phyloP scores from a whole-genome alignment of 371 early-diverging fungal genomes.

The Neoconidiobolus thromboides region DNA sequence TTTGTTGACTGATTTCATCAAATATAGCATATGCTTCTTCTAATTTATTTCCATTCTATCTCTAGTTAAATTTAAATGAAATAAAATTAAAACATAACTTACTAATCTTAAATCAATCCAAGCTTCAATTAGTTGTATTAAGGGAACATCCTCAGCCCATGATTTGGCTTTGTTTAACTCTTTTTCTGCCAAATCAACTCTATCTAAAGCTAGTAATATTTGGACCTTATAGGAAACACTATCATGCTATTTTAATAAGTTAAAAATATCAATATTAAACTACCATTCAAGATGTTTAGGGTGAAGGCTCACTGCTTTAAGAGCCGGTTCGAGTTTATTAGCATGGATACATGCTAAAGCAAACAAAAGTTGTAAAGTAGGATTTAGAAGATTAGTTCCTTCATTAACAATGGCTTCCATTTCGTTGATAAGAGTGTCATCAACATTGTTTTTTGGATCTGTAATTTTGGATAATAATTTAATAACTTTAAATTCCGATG shows the following conservation, averaged over 20 bases:
- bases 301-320: conserved; percentile 3
- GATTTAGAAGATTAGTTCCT: conserved; percentile 2
- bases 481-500: neutral
- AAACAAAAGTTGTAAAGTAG: neutral
- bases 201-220: conserved; percentile 56
- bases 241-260: neutral
- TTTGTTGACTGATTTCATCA: conserved; percentile 75
- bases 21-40: conserved; percentile 83
- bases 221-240: conserved; percentile 62
- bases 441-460: neutral
- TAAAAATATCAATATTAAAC: neutral
- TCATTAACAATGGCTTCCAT: neutral
- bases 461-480: neutral
- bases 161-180: conserved; percentile 44
- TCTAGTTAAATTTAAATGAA: conserved; percentile 4
- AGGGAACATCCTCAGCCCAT: conserved; percentile 79
- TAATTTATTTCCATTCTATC: conserved; percentile 57
- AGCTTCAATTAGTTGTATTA: conserved; percentile 84
- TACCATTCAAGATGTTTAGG: conserved; percentile 6
- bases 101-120: conserved; percentile 61
- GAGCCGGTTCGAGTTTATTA: neutral
- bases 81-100: conserved; percentile 6
- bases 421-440: neutral
- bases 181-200: conserved; percentile 72
- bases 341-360: neutral